Base-by-base conservation (phyloP, 306 rosid species). In the Betula pendula region DNA sequence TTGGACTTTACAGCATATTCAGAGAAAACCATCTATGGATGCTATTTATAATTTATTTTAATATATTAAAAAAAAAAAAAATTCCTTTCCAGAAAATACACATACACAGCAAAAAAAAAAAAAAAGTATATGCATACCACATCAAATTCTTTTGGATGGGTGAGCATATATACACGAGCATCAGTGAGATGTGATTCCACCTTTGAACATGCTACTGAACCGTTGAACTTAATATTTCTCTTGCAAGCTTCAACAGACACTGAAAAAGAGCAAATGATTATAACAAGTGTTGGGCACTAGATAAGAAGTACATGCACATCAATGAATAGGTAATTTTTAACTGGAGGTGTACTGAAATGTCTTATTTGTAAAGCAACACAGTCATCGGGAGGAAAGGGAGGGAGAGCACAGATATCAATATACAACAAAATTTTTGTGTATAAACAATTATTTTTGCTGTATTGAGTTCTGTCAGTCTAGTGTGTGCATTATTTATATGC, bases 221-320 rank as follows among this genome's bases (percentile, higher is more conserved):
- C 99, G 85, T 96, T 96, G 80, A 96, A 96, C 85, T 91, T 91
- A 84, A 96, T 96, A 89, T 96, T 96, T 82, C 98, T 92, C 83
- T 85, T 85, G 81, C 99, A 96, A 74, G 99, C 89, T 78, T 96
- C 99, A 45, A 96, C 97, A 20, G 97, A 93, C 29, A 77, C 98
- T 96, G 91, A 73, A 74, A 73, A 77, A 73, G 69, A 50, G 73
- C 2, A 72, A 77, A 73, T 40, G 50, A 52, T 29, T 19, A 67
- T 5, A 67, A 49, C 33, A 59, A 83, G 35, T 20, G 12, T 44
- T 58, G 65, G 20, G 73, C 0, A 29, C 43, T 60, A 60, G 42
- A 60, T 60, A 27, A 60, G 15, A 60, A 29, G 10, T 15, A 15
- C 8, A 27, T 60, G 42, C 40, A 60, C 11, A 60, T 60, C 2